A percentile compares a stretch with the other conserved stretches of the same genome.
These are phyloP conservation scores for Microbotryomycetes sp. DNA, from an alignment of 1,284 basidiomycete genomes.

Conservation along the genomic window DNA sequence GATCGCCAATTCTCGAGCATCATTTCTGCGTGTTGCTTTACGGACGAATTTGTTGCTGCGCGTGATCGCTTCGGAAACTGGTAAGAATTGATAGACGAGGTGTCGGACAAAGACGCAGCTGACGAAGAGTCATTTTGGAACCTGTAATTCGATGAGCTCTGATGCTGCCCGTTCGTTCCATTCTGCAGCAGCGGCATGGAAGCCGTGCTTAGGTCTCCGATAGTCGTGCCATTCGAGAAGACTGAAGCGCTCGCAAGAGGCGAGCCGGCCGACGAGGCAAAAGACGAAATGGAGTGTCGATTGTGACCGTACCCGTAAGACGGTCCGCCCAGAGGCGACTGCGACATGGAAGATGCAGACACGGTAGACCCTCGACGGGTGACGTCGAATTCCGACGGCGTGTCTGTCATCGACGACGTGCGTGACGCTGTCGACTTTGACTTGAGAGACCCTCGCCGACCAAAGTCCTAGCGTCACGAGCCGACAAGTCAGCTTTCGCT, in stretches of 20 bases:
- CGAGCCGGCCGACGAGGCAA: constrained; percentile 18
- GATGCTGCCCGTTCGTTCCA: neutral
- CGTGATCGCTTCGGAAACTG: constrained; percentile 4
- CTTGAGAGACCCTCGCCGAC: neutral
- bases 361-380: constrained; percentile 64
- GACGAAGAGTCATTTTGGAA: constrained; percentile 1
- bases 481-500: neutral
- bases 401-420: neutral
- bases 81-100: constrained; percentile 21
- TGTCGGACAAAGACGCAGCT: constrained; percentile 9
- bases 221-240: constrained; percentile 17
- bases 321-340: constrained; percentile 14
- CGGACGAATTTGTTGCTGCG: neutral
- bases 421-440: neutral
- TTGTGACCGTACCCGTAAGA: neutral
- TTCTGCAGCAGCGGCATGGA: constrained; percentile 15
- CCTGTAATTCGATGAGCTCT: neutral
- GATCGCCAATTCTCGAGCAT: neutral
- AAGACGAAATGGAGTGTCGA: constrained; percentile 14
- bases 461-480: neutral
- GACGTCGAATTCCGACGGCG: constrained; percentile 39
- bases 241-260: neutral
- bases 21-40: neutral
- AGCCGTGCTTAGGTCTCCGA: constrained; percentile 18
- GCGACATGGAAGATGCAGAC: constrained; percentile 45